Conservation (phyloP, 495 filamentous ascomycete species). For the Haplographium delicatum region DNA sequence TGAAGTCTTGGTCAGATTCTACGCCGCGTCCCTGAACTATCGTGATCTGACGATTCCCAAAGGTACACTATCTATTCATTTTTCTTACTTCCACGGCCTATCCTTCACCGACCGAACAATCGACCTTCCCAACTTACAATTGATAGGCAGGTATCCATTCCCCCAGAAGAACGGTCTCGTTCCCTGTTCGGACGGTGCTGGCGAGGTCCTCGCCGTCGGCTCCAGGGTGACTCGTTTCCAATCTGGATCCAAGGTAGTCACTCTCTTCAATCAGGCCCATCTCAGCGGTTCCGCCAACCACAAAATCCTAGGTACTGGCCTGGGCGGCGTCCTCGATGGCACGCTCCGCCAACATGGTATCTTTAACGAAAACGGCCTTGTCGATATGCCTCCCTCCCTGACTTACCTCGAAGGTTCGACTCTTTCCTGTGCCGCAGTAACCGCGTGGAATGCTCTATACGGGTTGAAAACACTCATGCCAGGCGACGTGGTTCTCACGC, state of each 20-base stretch:
- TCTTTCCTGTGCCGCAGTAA: slow-evolving; percentile 67
- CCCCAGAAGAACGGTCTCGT: slow-evolving; percentile 52
- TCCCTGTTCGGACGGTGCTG: slow-evolving; percentile 73
- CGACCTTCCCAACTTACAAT: background rate
- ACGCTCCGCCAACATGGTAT: slow-evolving; percentile 65
- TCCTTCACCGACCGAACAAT: background rate
- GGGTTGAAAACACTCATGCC: slow-evolving; percentile 61
- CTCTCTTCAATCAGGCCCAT: slow-evolving; percentile 77
- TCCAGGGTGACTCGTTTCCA: slow-evolving; percentile 54
- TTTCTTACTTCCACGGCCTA: background rate
- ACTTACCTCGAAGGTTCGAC: slow-evolving; percentile 59
- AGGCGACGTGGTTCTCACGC: slow-evolving; percentile 67
- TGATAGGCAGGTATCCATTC: slow-evolving; percentile 65
- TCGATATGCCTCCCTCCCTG: slow-evolving; percentile 58
- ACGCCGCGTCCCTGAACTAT: slow-evolving; percentile 76
- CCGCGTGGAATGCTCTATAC: slow-evolving; percentile 79
- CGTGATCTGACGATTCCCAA: slow-evolving; percentile 71
- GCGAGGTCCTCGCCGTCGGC: slow-evolving; percentile 64
- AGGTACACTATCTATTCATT: slow-evolving; percentile 32
- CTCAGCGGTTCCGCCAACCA: slow-evolving; percentile 52
- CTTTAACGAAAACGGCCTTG: slow-evolving; percentile 66
- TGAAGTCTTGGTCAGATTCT: slow-evolving; percentile 60
- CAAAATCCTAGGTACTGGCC: slow-evolving; percentile 43
- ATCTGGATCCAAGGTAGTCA: slow-evolving; percentile 64
- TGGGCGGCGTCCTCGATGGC: slow-evolving; percentile 69